These are phyloP conservation scores for Botrytis byssoidea DNA, from an alignment of 2,329 filamentous ascomycete genomes.

Conservation along the genomic window DNA sequence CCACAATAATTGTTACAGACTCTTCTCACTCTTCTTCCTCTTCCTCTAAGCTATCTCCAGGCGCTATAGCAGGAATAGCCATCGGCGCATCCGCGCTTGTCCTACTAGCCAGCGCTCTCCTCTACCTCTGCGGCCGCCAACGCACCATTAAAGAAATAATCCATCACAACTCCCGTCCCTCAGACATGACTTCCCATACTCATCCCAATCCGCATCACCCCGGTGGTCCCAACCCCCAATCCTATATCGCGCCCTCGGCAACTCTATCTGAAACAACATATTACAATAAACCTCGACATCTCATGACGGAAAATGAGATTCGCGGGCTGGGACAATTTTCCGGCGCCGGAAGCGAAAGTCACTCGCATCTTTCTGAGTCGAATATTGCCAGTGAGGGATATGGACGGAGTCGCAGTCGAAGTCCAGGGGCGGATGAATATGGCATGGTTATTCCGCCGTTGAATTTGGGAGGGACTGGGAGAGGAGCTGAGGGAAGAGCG, in stretches of 20 bases:
- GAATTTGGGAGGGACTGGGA: background rate
- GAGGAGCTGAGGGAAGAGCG: background rate
- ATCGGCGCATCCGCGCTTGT: slow-evolving; percentile 30
- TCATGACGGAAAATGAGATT: background rate
- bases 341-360: background rate
- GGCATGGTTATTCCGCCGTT: background rate
- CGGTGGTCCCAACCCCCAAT: background rate
- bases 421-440: background rate
- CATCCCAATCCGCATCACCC: background rate
- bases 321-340: background rate
- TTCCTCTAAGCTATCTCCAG: slow-evolving; percentile 21
- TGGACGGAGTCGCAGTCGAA: background rate
- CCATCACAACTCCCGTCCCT: slow-evolving; percentile 20
- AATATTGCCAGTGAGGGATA: background rate
- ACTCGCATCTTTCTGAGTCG: slow-evolving; percentile 1
- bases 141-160: slow-evolving; percentile 30
- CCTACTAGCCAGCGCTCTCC: slow-evolving; percentile 25
- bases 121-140: slow-evolving; percentile 35
- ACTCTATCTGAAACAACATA: slow-evolving; percentile 5
- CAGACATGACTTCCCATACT: background rate
- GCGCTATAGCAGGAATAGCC: slow-evolving; percentile 33
- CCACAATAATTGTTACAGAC: background rate
- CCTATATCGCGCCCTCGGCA: background rate
- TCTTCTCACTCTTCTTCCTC: background rate
- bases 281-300: slow-evolving; percentile 2